A percentile compares a stretch with the other conserved stretches of the same genome.
These are phyloP conservation scores for Dactylonectria macrodidyma DNA, from an alignment of 2,329 filamentous ascomycete genomes.

Conservation along the genomic window DNA sequence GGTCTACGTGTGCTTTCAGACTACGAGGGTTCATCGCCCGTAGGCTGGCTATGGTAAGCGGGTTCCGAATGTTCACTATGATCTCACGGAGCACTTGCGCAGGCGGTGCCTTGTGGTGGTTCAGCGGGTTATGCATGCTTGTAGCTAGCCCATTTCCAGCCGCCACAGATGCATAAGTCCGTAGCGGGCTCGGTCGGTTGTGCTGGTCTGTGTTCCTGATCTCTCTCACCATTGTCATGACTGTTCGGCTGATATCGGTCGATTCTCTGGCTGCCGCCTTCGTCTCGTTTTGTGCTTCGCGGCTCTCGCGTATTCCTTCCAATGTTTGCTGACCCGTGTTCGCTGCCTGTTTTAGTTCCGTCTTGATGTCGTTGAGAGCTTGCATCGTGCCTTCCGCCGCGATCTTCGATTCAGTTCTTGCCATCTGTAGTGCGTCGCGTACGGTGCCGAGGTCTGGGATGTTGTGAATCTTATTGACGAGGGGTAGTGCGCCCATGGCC, in stretches of 20 bases:
- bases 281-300: too few relatives aligned
- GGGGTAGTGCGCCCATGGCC: too few relatives aligned
- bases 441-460: too few relatives aligned
- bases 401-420: conserved; percentile 15
- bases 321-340: background rate
- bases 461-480: too few relatives aligned
- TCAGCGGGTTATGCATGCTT: conserved; percentile 11
- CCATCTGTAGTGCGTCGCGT: too few relatives aligned
- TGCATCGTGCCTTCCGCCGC: background rate
- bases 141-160: background rate
- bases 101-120: conserved; percentile 1
- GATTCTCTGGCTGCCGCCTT: too few relatives aligned
- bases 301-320: too few relatives aligned
- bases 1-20: conserved; percentile 23
- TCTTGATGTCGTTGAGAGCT: conserved; percentile 5
- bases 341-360: conserved; percentile 7
- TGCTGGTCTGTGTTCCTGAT: too few relatives aligned
- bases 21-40: conserved; percentile 12
- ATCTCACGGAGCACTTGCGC: background rate
- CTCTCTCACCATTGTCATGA: too few relatives aligned
- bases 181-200: too few relatives aligned
- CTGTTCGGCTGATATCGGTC: too few relatives aligned
- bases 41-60: conserved; percentile 12
- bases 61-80: conserved; percentile 16
- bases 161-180: too few relatives aligned